Evolutionary conservation across 495 filamentous ascomycete species (phyloP).

Genomic region (Umbilicaria muhlenbergii): DNA sequence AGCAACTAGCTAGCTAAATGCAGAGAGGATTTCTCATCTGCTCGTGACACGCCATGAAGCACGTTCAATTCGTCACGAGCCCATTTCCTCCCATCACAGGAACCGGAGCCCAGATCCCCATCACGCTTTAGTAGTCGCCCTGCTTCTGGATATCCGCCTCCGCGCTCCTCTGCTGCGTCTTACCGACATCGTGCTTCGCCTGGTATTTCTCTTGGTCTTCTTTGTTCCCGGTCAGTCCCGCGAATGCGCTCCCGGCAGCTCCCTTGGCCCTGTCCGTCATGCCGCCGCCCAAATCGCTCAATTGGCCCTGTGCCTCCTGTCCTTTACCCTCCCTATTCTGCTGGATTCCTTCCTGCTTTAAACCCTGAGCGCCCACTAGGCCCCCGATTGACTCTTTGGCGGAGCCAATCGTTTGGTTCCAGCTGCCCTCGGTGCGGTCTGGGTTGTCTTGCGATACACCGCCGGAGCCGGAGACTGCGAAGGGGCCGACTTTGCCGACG

Average conservation of each 20-base stretch:
- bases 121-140: constrained; percentile 14
- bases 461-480: constrained; percentile 52
- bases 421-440: constrained; percentile 53
- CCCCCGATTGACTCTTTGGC: constrained; percentile 73
- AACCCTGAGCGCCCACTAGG: constrained; percentile 52
- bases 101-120: no score
- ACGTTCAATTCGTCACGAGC: no score
- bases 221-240: constrained; percentile 57
- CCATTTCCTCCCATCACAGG: no score
- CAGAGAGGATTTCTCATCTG: no score
- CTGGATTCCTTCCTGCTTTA: constrained; percentile 56
- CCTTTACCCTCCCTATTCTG: constrained; percentile 72
- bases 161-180: constrained; percentile 70
- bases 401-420: constrained; percentile 77
- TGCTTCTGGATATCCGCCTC: constrained; percentile 72
- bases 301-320: constrained; percentile 71
- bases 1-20: no score
- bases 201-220: constrained; percentile 42
- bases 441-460: constrained; percentile 57
- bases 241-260: constrained; percentile 48
- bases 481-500: constrained; percentile 51
- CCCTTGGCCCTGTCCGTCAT: constrained; percentile 57
- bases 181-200: constrained; percentile 66
- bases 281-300: constrained; percentile 60
- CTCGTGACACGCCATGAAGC: no score